These are phyloP conservation scores for Scenedesmus sp. DNA, from an alignment of 163 green algal genomes.

Conservation along the genomic window DNA sequence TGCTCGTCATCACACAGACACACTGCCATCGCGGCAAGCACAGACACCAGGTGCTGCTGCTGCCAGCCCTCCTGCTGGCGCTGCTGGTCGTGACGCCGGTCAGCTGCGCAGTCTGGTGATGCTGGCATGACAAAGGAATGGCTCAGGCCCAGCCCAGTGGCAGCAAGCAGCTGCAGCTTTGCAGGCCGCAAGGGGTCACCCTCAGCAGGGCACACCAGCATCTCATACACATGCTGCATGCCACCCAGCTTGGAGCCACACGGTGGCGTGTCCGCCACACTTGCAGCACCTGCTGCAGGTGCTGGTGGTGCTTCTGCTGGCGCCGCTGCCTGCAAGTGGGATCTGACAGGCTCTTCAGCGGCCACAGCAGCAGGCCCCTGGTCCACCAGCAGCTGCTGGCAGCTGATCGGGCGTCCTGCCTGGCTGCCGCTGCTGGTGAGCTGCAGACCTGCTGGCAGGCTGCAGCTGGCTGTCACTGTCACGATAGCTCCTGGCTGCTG, in stretches of 20 bases:
- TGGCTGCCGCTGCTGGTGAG: conserved; percentile 5
- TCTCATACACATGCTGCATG: conserved; percentile 39
- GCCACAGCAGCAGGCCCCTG: not conserved
- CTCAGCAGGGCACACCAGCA: conserved; percentile 35
- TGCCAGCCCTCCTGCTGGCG: conserved; percentile 10
- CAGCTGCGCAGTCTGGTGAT: not conserved
- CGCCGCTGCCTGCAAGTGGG: not conserved
- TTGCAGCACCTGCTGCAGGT: not conserved
- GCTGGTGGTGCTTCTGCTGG: not conserved
- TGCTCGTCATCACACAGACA: conserved; percentile 16
- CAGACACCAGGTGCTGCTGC: not conserved
- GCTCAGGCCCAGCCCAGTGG: conserved; percentile 23
- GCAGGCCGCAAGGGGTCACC: not conserved
- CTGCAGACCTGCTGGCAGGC: not conserved
- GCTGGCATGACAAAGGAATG: not conserved
- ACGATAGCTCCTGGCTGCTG: not conserved
- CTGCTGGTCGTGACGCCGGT: not conserved
- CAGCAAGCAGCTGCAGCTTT: conserved; percentile 52
- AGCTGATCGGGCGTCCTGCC: not conserved
- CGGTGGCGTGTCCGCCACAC: not conserved
- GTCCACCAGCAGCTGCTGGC: conserved; percentile 26
- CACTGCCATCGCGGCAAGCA: conserved; percentile 16
- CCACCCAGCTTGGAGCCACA: not conserved
- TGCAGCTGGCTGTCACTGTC: not conserved
- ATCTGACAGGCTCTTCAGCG: not conserved